These are phyloP conservation scores for Bassia scoparia DNA, from an alignment of 148 eudicot genomes.

Conservation along the genomic window DNA sequence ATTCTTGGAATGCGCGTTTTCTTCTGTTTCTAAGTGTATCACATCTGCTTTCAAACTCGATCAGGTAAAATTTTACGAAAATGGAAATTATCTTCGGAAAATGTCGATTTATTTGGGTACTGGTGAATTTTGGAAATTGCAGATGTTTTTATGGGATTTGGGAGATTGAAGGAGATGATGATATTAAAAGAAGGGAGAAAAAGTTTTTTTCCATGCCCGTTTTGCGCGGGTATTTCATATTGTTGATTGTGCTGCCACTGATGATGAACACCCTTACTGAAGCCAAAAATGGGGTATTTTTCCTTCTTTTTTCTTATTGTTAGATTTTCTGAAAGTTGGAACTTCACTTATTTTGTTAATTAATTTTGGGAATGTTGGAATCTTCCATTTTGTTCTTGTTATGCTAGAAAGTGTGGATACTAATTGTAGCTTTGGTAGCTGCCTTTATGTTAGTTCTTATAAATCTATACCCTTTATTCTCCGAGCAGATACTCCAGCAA, in stretches of 20 bases:
- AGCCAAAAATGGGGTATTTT: constrained; percentile 81
- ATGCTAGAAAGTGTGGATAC: no score
- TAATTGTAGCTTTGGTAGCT: no score
- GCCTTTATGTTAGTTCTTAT: no score
- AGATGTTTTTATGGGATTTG: constrained; percentile 84
- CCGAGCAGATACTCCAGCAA: no score
- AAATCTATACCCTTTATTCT: no score
- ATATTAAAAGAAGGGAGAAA: constrained; percentile 86
- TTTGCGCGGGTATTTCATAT: constrained; percentile 75
- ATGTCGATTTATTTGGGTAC: neutral
- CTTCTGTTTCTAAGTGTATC: constrained; percentile 69
- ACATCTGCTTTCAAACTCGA: constrained; percentile 73
- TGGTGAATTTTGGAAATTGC: constrained; percentile 21
- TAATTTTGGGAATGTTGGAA: neutral
- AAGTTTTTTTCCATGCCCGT: constrained; percentile 85
- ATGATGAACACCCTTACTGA: constrained; percentile 86
- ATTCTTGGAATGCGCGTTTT: constrained; percentile 83
- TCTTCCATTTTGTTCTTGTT: no score
- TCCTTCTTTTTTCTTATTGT: neutral
- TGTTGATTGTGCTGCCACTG: constrained; percentile 83
- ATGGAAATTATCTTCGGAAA: neutral
- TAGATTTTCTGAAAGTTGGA: neutral
- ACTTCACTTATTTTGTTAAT: neutral
- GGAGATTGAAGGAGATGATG: constrained; percentile 82
- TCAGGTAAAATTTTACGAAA: constrained; percentile 36